Conservation (phyloP, 2,329 filamentous ascomycete species). For the Pleurostoma richardsiae region DNA sequence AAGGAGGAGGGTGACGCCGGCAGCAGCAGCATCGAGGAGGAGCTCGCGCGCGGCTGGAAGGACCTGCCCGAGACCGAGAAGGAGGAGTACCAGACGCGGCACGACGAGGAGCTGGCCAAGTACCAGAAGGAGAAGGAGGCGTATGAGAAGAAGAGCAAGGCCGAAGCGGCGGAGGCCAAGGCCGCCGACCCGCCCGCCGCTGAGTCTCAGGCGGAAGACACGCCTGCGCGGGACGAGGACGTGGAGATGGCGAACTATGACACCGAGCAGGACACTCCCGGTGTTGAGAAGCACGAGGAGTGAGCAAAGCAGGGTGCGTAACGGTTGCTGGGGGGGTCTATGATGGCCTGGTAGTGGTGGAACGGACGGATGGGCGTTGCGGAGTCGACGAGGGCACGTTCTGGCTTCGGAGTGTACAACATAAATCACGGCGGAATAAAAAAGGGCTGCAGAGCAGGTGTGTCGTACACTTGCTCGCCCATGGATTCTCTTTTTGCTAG, state of each 20-base stretch:
- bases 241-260: slow-evolving; percentile 44
- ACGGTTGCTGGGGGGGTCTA: not conserved
- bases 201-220: slow-evolving; percentile 15
- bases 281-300: slow-evolving; percentile 13
- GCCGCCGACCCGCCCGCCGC: not conserved
- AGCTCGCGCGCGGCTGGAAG: slow-evolving; percentile 51
- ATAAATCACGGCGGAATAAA: no score
- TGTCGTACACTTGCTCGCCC: no score
- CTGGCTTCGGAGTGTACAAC: no score
- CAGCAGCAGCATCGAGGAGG: slow-evolving; percentile 39
- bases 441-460: no score
- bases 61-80: slow-evolving; percentile 43
- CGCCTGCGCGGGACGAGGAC: slow-evolving; percentile 36
- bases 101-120: slow-evolving; percentile 30
- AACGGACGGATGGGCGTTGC: no score
- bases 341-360: not conserved
- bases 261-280: slow-evolving; percentile 21
- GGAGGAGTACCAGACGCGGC: slow-evolving; percentile 41
- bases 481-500: no score
- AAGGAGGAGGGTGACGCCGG: slow-evolving; percentile 33
- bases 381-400: no score
- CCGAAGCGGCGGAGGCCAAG: slow-evolving; percentile 3
- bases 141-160: slow-evolving; percentile 16
- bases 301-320: not conserved
- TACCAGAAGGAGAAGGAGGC: slow-evolving; percentile 38